These are phyloP conservation scores for Ogataea pilisensis DNA, from an alignment of 805 yeast species.

Conservation along the genomic window DNA sequence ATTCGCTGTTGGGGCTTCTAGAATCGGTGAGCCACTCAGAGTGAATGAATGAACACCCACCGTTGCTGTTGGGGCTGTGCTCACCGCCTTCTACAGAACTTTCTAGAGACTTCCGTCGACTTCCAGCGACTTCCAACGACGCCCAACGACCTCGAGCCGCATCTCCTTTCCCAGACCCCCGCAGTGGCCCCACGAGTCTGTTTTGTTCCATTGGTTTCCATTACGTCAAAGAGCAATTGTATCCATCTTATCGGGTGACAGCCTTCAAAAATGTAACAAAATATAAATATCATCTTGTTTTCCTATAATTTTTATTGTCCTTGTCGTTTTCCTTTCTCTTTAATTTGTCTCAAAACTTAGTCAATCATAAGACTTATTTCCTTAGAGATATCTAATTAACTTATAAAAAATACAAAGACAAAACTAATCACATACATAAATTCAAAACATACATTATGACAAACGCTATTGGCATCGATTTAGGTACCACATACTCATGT, in stretches of 20 bases:
- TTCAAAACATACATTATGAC: too few relatives aligned
- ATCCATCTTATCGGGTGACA: not conserved
- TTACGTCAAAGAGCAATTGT: not conserved
- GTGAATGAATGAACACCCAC: too few relatives aligned
- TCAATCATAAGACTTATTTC: not conserved
- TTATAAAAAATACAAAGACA: not conserved
- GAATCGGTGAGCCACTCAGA: not conserved
- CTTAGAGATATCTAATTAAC: not conserved
- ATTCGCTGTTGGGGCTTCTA: not conserved
- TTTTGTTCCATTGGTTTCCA: not conserved
- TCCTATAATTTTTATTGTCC: not conserved
- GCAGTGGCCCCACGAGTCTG: not conserved
- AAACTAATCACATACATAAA: too few relatives aligned
- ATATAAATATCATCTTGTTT: not conserved
- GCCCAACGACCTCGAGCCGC: too few relatives aligned
- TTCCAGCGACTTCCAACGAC: too few relatives aligned
- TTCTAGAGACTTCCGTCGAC: too few relatives aligned
- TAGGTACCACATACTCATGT: conserved; percentile 97
- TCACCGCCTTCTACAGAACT: too few relatives aligned
- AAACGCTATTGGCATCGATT: conserved; percentile 69
- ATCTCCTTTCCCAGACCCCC: too few relatives aligned
- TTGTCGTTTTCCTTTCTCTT: too few relatives aligned
- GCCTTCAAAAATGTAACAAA: not conserved
- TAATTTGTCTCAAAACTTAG: not conserved
- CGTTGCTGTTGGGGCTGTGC: not conserved